Base-by-base conservation (phyloP, 2,329 filamentous ascomycete genomes). In the Xylariaceae sp. region DNA sequence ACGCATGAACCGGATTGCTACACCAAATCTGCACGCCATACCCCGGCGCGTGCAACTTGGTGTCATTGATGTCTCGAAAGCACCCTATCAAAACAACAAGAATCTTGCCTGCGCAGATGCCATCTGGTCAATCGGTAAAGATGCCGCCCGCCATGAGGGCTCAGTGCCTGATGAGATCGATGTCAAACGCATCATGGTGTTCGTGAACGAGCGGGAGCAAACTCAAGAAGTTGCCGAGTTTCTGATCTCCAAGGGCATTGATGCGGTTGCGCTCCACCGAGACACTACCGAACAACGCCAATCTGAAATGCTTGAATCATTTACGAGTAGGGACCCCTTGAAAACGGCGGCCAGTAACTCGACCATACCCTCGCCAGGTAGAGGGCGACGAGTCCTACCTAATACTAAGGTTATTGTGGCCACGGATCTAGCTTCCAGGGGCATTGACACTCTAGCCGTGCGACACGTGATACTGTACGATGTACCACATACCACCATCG, bases 401-500 rank as follows among this genome's bases (percentile, higher is more conserved):
- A 90, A 91, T 58, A 89, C 86, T 34, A 94, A 89, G 64, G 91
- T 95, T 9, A 79, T 98, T 30, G 91, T 98, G 3, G 93, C 89
- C 11, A 98, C 93, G 0, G 93, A 98, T 64, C 69, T 98, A 43
- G 89, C 88, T 4, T 95, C 89, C 4, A 73, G 93, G 52, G 93
- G 93, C 48, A 95, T 98, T 55, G 93, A 98, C 64, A 98, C 93
- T 0, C 68, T 96, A 22, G 85, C 88, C 15, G 91, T 97, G 15
- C 79, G 87, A 43, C 88, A 95, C 52, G 93, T 98, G 39, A 84
- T 98, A 41, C 69, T 98, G 19, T 97, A 95, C 64, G 89, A 98
- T 61, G 91, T 98, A n/a, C 93, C 93, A 4, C 91, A 97, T 61
- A 95, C 88, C 0, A 95, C 89, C 0, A 94, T 98, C 45, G 94